Evolutionary conservation across 2,329 filamentous ascomycete species (phyloP).

Genomic region (Colletotrichum sp.): DNA sequence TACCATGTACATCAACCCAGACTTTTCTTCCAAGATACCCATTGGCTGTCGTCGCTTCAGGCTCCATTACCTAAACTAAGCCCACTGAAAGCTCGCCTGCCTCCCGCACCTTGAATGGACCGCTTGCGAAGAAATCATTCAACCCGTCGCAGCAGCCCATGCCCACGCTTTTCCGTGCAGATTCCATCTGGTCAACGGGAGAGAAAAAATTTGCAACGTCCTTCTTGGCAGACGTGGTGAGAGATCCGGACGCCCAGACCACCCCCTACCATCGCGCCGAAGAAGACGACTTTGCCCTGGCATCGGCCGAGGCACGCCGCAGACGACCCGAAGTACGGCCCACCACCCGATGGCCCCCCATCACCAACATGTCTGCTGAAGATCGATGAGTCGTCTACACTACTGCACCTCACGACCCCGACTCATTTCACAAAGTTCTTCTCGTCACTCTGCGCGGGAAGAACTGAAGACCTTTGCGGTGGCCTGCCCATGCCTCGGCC

Average conservation of each 20-base stretch:
- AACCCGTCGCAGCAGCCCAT: background rate
- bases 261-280: background rate
- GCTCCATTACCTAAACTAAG: background rate
- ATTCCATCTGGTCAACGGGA: background rate
- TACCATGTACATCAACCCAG: background rate
- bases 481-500: background rate
- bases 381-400: background rate
- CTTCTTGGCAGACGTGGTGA: background rate
- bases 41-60: background rate
- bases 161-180: background rate
- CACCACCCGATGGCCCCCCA: background rate
- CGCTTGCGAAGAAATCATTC: background rate
- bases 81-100: background rate
- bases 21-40: background rate
- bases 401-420: background rate
- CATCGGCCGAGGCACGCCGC: background rate
- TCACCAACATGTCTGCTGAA: background rate
- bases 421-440: background rate
- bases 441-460: background rate
- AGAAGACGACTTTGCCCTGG: background rate
- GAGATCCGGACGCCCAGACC: background rate
- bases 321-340: constrained; percentile 4
- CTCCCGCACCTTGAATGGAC: background rate
- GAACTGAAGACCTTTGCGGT: background rate
- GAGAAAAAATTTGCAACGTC: background rate